A percentile compares a stretch with the other conserved stretches of the same genome.
Conservation (phyloP, 1,284 basidiomycete species). For the Pyrrhoderma lamaoense region DNA sequence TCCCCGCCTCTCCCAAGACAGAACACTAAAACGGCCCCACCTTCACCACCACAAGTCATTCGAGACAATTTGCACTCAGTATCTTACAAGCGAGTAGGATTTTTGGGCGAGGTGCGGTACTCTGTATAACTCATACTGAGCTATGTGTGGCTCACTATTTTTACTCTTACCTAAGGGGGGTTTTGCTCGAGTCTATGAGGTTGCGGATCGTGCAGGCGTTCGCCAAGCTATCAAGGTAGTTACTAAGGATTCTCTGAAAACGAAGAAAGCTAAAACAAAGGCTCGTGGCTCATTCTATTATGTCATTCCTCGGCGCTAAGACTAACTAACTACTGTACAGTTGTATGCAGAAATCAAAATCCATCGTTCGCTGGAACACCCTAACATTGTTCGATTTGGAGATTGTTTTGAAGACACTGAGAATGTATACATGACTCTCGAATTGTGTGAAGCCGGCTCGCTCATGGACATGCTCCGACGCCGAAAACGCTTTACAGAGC, state of each 20-base stretch:
- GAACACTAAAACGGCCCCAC: conserved; percentile 74
- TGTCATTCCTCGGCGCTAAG: neutral
- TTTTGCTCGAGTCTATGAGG: conserved; percentile 87
- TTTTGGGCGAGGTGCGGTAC: conserved; percentile 74
- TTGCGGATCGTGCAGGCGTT: conserved; percentile 57
- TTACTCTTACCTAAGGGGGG: conserved; percentile 53
- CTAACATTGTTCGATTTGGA: conserved; percentile 88
- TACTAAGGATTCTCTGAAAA: conserved; percentile 75
- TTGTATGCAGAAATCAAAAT: conserved; percentile 99
- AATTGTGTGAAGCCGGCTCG: conserved; percentile 85
- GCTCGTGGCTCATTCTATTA: conserved; percentile 33
- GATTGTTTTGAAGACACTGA: conserved; percentile 95
- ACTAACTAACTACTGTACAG: conserved; percentile 33
- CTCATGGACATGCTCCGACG: conserved; percentile 89
- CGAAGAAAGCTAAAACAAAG: conserved; percentile 91
- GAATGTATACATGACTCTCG: conserved; percentile 96
- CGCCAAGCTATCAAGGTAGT: conserved; percentile 86
- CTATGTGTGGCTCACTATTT: conserved; percentile 12
- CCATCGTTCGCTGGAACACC: conserved; percentile 85
- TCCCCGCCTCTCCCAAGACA: conserved; percentile 67
- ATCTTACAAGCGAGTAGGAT: conserved; percentile 65
- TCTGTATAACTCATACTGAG: neutral
- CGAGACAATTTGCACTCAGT: conserved; percentile 52
- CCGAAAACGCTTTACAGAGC: conserved; percentile 84
- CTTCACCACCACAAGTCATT: conserved; percentile 76